Base-by-base conservation (phyloP, 805 yeast species). In the Wickerhamiella nectarea region DNA sequence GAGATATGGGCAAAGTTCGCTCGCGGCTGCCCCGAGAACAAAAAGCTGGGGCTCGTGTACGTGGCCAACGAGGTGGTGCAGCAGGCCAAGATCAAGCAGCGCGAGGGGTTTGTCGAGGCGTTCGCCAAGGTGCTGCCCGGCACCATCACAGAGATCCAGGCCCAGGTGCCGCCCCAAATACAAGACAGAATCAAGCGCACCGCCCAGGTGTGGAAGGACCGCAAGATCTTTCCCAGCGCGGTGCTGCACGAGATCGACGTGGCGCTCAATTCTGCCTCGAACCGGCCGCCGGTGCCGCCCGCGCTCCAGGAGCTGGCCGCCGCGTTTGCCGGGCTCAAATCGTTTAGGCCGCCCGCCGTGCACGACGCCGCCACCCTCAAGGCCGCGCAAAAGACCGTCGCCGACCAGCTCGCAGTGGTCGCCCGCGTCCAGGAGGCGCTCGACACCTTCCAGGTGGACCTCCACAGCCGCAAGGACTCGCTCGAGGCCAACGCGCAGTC, bases 21-120 rank as follows among this genome's bases (percentile, higher is more conserved):
- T 0, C 42, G 51, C 25, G 50, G 52, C 6, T 59, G 62, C 4
- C 62, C 66, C 14, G 50, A 55, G n/a, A 60, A 61, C 40, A 67
- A 71, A 52, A 71, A 69, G 47, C 66, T 79, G 41, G 68, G 79
- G 2, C 60, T 80, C 45, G 66, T 84, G 19, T 84, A 84, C 54
- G 64, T 84, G 11, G 78, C 80, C 41, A 84, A 84, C 58, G 95
- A 84, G 51, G 77, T 84, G 18, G 79, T 83, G 1, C 95, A 84
- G 59, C 80, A 80, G 56, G 75, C 86, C 3, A 68, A 77, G 46
- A 76, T 78, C 26, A 74, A 76, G 52, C 68, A 72, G 47, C 75
- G 72, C 53, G 62, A 63, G 3, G 82, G 75, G 38, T 78, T 79
- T 50, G 59, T 78, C 3, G 62, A 60, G 7, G 77, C 75, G 2